These are phyloP conservation scores for Cryphonectria carpinicola DNA, from an alignment of 2,329 filamentous ascomycete species.

Conservation along the genomic window DNA sequence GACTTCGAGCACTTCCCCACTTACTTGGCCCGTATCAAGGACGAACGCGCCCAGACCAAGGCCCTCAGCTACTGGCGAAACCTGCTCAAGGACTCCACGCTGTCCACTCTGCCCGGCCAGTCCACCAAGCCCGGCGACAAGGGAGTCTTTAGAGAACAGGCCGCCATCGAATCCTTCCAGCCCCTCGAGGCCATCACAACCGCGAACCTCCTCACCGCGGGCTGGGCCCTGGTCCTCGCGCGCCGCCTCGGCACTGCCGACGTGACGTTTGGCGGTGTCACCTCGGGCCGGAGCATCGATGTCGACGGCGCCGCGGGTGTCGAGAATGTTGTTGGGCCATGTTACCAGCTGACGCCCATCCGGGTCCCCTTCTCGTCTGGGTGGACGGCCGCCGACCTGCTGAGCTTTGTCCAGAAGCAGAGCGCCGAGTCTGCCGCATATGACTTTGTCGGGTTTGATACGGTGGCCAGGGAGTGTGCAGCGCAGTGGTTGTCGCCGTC, in stretches of 20 bases:
- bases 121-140: slow-evolving; percentile 13
- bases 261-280: slow-evolving; percentile 48
- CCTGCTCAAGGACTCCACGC: slow-evolving; percentile 41
- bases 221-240: slow-evolving; percentile 48
- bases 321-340: slow-evolving; percentile 48
- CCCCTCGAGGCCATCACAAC: slow-evolving; percentile 44
- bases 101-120: slow-evolving; percentile 38
- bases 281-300: slow-evolving; percentile 45
- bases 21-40: slow-evolving; percentile 39
- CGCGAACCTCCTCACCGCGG: slow-evolving; percentile 46
- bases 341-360: slow-evolving; percentile 49
- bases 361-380: slow-evolving; percentile 42
- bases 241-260: slow-evolving; percentile 39
- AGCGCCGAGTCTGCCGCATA: slow-evolving; percentile 36
- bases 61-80: slow-evolving; percentile 46
- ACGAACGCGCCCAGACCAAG: slow-evolving; percentile 36
- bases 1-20: slow-evolving; percentile 42
- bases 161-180: slow-evolving; percentile 31
- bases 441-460: slow-evolving; percentile 41
- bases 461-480: slow-evolving; percentile 41
- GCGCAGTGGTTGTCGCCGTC: slow-evolving; percentile 35
- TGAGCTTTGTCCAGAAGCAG: slow-evolving; percentile 40
- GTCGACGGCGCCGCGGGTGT: slow-evolving; percentile 39
- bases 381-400: slow-evolving; percentile 40
- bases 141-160: slow-evolving; percentile 29